Evolutionary conservation across 2,329 filamentous ascomycete species (phyloP).

Genomic region (Monosporascus sp.): DNA sequence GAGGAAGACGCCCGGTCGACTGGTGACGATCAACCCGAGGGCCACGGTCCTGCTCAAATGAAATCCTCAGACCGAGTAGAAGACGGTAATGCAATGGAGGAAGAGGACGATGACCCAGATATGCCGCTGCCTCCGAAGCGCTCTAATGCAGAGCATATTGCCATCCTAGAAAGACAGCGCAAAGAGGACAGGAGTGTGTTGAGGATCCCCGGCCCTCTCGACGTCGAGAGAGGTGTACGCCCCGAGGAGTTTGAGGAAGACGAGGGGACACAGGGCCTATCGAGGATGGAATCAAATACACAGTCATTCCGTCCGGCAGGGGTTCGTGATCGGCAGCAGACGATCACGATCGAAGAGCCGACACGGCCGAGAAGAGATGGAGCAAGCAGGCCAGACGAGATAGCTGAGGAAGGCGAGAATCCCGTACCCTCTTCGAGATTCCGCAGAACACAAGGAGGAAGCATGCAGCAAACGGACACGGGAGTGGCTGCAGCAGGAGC

Average conservation of each 20-base stretch:
- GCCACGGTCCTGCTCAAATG: slow-evolving; percentile 41
- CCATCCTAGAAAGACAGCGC: slow-evolving; percentile 79
- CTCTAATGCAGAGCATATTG: slow-evolving; percentile 74
- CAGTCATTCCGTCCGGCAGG: slow-evolving; percentile 7
- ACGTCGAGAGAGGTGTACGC: slow-evolving; percentile 76
- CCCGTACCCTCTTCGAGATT: slow-evolving; percentile 37
- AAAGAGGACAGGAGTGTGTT: slow-evolving; percentile 68
- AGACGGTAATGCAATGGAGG: slow-evolving; percentile 46
- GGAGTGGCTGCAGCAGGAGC: slow-evolving; percentile 20
- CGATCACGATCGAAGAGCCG: slow-evolving; percentile 65
- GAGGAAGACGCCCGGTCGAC: slow-evolving; percentile 12
- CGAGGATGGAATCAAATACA: not conserved
- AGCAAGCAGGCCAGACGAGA: slow-evolving; percentile 24
- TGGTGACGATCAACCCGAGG: slow-evolving; percentile 6
- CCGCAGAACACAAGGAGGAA: slow-evolving; percentile 37
- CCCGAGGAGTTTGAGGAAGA: slow-evolving; percentile 49
- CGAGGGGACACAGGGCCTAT: slow-evolving; percentile 12
- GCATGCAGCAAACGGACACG: slow-evolving; percentile 29
- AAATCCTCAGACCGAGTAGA: slow-evolving; percentile 65
- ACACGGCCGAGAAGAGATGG: slow-evolving; percentile 34
- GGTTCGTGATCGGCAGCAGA: slow-evolving; percentile 39
- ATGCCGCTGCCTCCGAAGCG: slow-evolving; percentile 46
- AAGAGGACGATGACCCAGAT: slow-evolving; percentile 40
- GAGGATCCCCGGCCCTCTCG: slow-evolving; percentile 85
- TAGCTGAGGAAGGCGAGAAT: slow-evolving; percentile 38